phyloP scores from a whole-genome alignment of 495 filamentous ascomycete species.

The Wilcoxina mikolae region DNA sequence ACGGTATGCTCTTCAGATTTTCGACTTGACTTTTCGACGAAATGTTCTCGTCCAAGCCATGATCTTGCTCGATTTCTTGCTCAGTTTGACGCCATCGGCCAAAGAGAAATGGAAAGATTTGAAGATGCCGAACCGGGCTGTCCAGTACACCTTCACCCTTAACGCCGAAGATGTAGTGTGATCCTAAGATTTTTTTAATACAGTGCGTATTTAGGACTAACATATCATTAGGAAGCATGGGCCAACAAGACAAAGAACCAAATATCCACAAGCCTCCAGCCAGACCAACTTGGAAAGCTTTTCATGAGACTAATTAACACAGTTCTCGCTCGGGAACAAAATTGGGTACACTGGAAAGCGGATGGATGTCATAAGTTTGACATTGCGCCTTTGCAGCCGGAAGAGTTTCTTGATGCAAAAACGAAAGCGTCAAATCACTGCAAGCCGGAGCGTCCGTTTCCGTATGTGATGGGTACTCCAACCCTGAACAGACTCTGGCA shows the following conservation, averaged over 20 bases:
- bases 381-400: conserved; percentile 48
- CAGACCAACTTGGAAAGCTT: conserved; percentile 67
- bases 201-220: no score
- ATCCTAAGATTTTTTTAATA: conserved; percentile 7
- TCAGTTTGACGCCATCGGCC: conserved; percentile 69
- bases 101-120: conserved; percentile 60
- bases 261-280: conserved; percentile 65
- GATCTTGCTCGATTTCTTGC: conserved; percentile 82
- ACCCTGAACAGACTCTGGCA: conserved; percentile 65
- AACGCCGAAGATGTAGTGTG: conserved; percentile 61
- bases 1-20: conserved; percentile 41
- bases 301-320: conserved; percentile 95
- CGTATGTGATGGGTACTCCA: conserved; percentile 53
- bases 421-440: conserved; percentile 47
- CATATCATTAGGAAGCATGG: conserved; percentile 69
- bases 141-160: conserved; percentile 63
- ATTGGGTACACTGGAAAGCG: conserved; percentile 96
- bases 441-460: conserved; percentile 48
- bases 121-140: conserved; percentile 58
- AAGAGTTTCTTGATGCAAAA: conserved; percentile 52
- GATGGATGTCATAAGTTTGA: conserved; percentile 83
- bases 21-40: conserved; percentile 81
- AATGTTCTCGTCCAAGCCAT: conserved; percentile 90
- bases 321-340: conserved; percentile 84
- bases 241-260: conserved; percentile 50